Evolutionary conservation across 164 flowering plant species (phyloP).

Genomic region (Chimonanthus praecox): DNA sequence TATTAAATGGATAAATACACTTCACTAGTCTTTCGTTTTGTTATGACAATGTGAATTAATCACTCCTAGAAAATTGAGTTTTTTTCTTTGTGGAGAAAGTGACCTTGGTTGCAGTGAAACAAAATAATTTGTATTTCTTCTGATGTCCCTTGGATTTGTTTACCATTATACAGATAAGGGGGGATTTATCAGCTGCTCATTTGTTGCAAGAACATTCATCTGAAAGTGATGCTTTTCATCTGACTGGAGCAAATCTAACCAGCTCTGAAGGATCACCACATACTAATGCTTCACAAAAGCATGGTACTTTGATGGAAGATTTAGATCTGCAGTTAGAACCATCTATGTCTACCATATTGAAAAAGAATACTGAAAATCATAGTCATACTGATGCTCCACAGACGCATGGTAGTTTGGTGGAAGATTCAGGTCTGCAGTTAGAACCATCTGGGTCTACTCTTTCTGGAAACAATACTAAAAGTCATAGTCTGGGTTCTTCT

Average conservation of each 20-base stretch:
- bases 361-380: slow-evolving; percentile 7
- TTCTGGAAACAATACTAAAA: slow-evolving; percentile 2
- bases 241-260: slow-evolving; percentile 7
- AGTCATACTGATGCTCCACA: slow-evolving; percentile 7
- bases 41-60: not conserved
- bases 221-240: not conserved
- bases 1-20: not conserved
- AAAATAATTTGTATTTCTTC: slow-evolving; percentile 1
- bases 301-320: slow-evolving; percentile 10
- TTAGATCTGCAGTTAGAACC: slow-evolving; percentile 7
- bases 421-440: slow-evolving; percentile 9
- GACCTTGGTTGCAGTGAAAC: not conserved
- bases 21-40: not conserved
- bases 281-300: slow-evolving; percentile 1
- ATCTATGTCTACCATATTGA: slow-evolving; percentile 8
- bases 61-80: not conserved
- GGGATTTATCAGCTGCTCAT: slow-evolving; percentile 13
- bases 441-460: slow-evolving; percentile 12
- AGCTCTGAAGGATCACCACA: slow-evolving; percentile 12
- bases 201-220: slow-evolving; percentile 5
- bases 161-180: slow-evolving; percentile 41
- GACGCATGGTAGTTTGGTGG: slow-evolving; percentile 7
- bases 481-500: slow-evolving; percentile 7
- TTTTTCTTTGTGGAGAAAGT: too few species aligned
- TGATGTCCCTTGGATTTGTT: slow-evolving; percentile 18